Evolutionary conservation across 306 rosid genomes (phyloP), one percentile per base, ranked within the genome.

Genomic region (Ceratonia siliqua): DNA sequence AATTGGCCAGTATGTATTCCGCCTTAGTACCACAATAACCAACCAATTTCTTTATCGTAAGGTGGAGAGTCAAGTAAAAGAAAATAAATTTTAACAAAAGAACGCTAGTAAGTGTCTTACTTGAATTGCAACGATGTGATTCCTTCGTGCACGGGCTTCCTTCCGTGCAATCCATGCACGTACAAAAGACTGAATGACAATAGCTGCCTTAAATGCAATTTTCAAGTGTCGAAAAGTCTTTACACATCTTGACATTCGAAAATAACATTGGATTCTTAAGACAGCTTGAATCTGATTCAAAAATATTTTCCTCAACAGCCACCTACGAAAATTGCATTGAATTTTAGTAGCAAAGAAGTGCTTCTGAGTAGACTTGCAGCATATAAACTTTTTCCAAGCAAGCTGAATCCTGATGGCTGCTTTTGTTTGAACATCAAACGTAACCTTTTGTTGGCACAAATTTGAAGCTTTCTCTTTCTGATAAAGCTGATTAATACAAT

Each of bases 161-260:
- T 85, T 93, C 78, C 78, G 81, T 68, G 82, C 85, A 86, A 89
- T 63, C 87, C 94, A 85, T 46, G 88, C 89, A 61, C 92, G 92
- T 12, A 77, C 78, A 59, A 50, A 86, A 48, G 97, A 89, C 85
- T 91, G 97, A 84, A 93, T 82, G 52, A 79, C 66, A 57, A 73
- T 83, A 50, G 89, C 88, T 66, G 97, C 86, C 53, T 36, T 50
- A n/a, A 24, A 74, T 56, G 73, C 66, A 54, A 46, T 62, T 85
- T 86, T 86, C 75, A 81, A 62, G 57, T 61, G 87, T 77, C 68
- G 72, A 85, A 84, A 76, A 48, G 86, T 81, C 80, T 77, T 87
- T 78, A 81, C 45, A 80, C 94, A 86, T 78, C 73, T 87, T 70
- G 81, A 86, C 97, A 81, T 86, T 79, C 97, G 88, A 61, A 86